Conservation (phyloP, 805 yeast genomes). For the Candida montana region DNA sequence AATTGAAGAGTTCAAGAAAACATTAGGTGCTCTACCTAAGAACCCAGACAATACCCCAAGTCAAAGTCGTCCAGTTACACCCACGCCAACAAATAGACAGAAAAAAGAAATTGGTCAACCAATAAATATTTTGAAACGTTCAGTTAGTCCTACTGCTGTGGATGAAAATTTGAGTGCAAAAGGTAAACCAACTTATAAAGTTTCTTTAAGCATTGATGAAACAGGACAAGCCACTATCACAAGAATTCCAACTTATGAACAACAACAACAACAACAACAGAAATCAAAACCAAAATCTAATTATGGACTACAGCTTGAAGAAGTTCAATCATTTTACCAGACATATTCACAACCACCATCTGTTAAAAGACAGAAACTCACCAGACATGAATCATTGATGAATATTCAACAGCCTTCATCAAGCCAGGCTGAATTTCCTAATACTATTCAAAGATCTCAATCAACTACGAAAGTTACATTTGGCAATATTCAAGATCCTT, state of each 20-base stretch:
- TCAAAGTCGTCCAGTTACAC: slow-evolving; percentile 8
- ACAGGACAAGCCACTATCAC: slow-evolving; percentile 22
- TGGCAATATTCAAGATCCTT: slow-evolving; percentile 16
- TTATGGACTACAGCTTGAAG: background rate
- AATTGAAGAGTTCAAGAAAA: slow-evolving; percentile 14
- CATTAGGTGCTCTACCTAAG: slow-evolving; percentile 12
- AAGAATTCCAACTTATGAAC: slow-evolving; percentile 3
- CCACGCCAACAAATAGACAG: background rate
- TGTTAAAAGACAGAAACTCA: slow-evolving; percentile 7
- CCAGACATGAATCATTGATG: slow-evolving; percentile 21
- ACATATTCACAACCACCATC: background rate
- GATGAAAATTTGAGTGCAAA: background rate
- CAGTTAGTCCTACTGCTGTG: background rate
- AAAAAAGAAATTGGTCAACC: background rate
- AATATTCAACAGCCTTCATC: slow-evolving; percentile 8
- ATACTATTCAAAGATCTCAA: slow-evolving; percentile 11
- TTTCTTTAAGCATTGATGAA: slow-evolving; percentile 22
- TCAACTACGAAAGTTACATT: slow-evolving; percentile 11
- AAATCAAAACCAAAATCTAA: too few species aligned
- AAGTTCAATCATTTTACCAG: background rate
- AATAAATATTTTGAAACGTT: background rate
- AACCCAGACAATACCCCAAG: slow-evolving; percentile 22
- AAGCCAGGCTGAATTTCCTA: background rate
- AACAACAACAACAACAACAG: slow-evolving; percentile 2
- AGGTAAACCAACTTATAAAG: slow-evolving; percentile 8